Evolutionary conservation across 2,329 filamentous ascomycete genomes (phyloP), one percentile per base, ranked within the genome.

Genomic region (Epichloe gansuensis): DNA sequence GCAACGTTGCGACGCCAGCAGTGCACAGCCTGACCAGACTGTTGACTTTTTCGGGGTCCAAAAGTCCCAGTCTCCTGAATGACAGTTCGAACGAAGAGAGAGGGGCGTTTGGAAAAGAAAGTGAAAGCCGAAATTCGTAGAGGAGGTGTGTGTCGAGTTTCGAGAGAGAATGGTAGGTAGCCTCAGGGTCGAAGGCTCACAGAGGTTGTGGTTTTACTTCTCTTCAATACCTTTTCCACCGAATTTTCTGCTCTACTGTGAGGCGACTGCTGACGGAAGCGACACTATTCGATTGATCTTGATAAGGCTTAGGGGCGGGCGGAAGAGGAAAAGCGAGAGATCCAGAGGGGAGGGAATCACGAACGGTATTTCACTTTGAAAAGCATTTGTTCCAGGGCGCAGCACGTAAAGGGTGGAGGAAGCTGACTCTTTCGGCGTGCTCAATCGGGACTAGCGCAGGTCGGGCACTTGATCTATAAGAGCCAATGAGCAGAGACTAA

Each of bases 361-460:
- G 57, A 54, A 62, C 56, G 57, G 59, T 68, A 67, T 67, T 68
- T 68, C 65, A 67, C 57, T 61, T 53, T 49, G 51, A 54, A 46
- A 54, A 52, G 54, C 52, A 42, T 48, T 52, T 52, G 54, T 49
- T 56, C 55, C 60, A 64, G 60, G 63, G 63, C 66, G 61, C 62
- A 65, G 65, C 62, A 60, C 48, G 58, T 59, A 58, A 17, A 44
- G 53, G 38, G 59, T 56, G 56, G 57, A 57, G 58, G 51, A 61
- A 58, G 61, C 64, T 67, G 67, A 69, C 65, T 70, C 68, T 62
- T 71, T 72, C 69, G 69, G 69, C 69, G 69, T 72, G 69, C 69
- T 69, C 61, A 60, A 68, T 61, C 52, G 54, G 69, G 70, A 39
- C 56, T 69, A 69, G 69, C 62, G 65, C 48, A 3, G 37, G 39